A percentile compares a stretch with the other conserved stretches of the same genome.
Evolutionary conservation across 2,329 filamentous ascomycete species (phyloP).

Genomic region (Neonectria ditissima): DNA sequence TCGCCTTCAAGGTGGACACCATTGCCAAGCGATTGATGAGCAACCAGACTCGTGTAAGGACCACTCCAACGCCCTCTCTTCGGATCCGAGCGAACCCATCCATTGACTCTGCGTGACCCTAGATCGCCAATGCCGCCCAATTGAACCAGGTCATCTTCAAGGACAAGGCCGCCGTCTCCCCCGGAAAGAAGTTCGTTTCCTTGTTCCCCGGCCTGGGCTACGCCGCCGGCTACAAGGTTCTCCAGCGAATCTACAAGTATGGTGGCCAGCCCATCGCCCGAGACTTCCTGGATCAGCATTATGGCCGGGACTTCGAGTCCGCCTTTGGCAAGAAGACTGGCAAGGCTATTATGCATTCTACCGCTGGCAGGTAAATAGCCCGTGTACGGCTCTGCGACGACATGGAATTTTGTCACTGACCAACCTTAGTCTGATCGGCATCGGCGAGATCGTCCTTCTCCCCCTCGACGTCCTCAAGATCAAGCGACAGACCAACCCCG

Average conservation of each 20-base stretch:
- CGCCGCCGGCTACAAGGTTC: slow-evolving; percentile 96
- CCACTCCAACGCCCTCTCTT: slow-evolving; percentile 54
- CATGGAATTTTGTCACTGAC: slow-evolving; percentile 29
- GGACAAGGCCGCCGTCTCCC: slow-evolving; percentile 80
- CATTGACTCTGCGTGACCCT: slow-evolving; percentile 31
- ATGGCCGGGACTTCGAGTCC: slow-evolving; percentile 85
- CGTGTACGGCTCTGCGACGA: background rate
- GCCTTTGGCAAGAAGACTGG: slow-evolving; percentile 97
- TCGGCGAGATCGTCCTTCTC: slow-evolving; percentile 95
- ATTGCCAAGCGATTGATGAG: slow-evolving; percentile 99
- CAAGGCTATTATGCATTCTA: slow-evolving; percentile 98
- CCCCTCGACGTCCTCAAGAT: slow-evolving; percentile 98
- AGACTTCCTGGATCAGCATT: slow-evolving; percentile 85
- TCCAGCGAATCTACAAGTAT: slow-evolving; percentile 99
- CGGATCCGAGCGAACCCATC: slow-evolving; percentile 8
- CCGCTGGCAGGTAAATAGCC: slow-evolving; percentile 80
- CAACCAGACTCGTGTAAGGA: slow-evolving; percentile 79
- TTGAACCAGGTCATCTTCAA: slow-evolving; percentile 95
- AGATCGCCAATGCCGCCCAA: slow-evolving; percentile 61
- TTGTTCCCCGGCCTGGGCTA: slow-evolving; percentile 98
- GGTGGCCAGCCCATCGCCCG: slow-evolving; percentile 95
- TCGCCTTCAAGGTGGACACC: slow-evolving; percentile 80
- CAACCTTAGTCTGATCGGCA: slow-evolving; percentile 83
- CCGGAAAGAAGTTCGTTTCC: slow-evolving; percentile 86
- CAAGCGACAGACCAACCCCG: slow-evolving; percentile 99